Evolutionary conservation across 2,329 filamentous ascomycete genomes (phyloP), one percentile per base, ranked within the genome.

Genomic region (Lojkania enalia): DNA sequence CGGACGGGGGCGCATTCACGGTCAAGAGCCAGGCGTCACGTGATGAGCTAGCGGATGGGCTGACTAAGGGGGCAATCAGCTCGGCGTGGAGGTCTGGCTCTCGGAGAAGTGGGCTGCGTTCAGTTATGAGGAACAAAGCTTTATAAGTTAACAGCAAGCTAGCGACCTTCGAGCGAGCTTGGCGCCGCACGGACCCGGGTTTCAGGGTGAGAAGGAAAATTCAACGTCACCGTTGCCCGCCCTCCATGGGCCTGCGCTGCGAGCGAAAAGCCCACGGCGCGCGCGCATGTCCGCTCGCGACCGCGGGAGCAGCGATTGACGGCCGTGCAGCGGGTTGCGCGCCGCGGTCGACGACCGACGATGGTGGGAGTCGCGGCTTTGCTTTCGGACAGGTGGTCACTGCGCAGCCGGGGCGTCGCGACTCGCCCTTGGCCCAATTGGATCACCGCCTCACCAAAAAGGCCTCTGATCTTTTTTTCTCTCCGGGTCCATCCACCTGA

Each of bases 171-270:
- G 48, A 35, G 52, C 13, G 42, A 44, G 25, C 43, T 57, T 44
- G 37, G 55, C 38, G 14, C 19, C 15, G 54, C 51, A 43, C 57
- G 54, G 38, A 48, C 51, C 54, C 54, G 37, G 39, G 59, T 62
- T 58, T 63, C 61, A 62, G 60, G 55, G 54, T 51, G 48, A 52
- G 49, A 38, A 52, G 46, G 49, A 58, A 64, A 59, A 57, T 61
- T 63, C 63, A 53, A 51, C 25, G 13, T 12, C 18, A 30, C 29
- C 29, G 19, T 13, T 6, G 20, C 18, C 39, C 12, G 23, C 23
- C 23, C 7, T 9, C 30, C 4, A 20, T 4, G 14, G 2, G 12
- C 7, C 21, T 47, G 48, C 50, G 50, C 49, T 52, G 52, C 53
- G 21, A 2, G 18, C 19, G 19, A 29, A n/a, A 20, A 7, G 14